Base-by-base conservation (phyloP, 805 yeast genomes). In the Yamadazyma sp. region DNA sequence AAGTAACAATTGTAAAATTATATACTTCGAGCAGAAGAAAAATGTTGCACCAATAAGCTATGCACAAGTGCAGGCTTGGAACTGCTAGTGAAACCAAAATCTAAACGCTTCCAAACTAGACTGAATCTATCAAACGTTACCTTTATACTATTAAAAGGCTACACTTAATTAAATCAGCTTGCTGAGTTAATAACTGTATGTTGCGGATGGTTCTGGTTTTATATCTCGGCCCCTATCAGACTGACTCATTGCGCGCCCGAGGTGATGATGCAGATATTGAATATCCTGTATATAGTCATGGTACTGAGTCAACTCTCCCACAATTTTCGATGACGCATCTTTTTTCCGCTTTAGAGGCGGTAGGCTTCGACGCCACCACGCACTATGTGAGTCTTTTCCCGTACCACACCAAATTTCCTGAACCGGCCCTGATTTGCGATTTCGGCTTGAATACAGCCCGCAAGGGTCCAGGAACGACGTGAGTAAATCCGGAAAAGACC, bases 231-330 rank as follows among this genome's bases (percentile, higher is more conserved):
- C 29, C 15, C 25, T 31, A 31, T 34, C 31, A 28, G 28, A 11
- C 37, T 34, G 37, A 34, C 37, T 34, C 37, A 34, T 34, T 34
- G 28, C 17, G 28, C 32, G 26, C 29, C 27, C 26, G 21, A 16
- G 16, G 14, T n/a, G 14, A 25, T 25, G 15, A 25, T 5, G 15
- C 28, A 14, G 28, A 25, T 5, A 4, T 11, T 25, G 6, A 12
- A 8, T 12, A 12, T 11, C 33, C 24, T 30, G 33, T 30, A 30
- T 20, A 11, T 12, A 25, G 14, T 9, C 28, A 11, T 14, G 28
- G 13, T 25, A 14, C 33, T 30, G 33, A 30, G 25, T 30, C 33
- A 30, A 20, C 16, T 19, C 17, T 12, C n/a, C 19, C 6, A 18
- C 8, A 11, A 25, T 14, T 25, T 5, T 4, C 6, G 14, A 20